Percentiles rank a stretch among this genome's conserved stretches.
Evolutionary conservation across 1,139 yeast species (phyloP).

Genomic region (Candida sp.): DNA sequence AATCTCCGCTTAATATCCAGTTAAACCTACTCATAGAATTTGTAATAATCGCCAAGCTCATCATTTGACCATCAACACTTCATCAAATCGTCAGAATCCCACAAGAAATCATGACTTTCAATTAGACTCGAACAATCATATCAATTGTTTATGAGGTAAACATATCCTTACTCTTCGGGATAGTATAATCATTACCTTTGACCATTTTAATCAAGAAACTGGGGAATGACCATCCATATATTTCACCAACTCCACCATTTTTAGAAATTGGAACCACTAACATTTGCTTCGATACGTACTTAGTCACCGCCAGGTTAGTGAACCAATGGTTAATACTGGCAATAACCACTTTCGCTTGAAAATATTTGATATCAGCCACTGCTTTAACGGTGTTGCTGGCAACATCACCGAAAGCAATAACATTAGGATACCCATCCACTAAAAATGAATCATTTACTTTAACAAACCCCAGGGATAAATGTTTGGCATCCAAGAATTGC

Average conservation of each 20-base stretch:
- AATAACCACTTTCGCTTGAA: slow-evolving; percentile 18
- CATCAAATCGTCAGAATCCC: too few relatives aligned
- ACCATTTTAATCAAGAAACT: slow-evolving; percentile 21
- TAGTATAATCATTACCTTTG: slow-evolving; percentile 19
- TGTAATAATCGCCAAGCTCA: too few relatives aligned
- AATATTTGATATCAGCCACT: slow-evolving; percentile 20
- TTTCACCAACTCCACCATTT: slow-evolving; percentile 32
- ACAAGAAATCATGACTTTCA: too few relatives aligned
- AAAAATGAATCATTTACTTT: slow-evolving; percentile 23
- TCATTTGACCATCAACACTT: too few relatives aligned
- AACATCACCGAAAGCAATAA: slow-evolving; percentile 33
- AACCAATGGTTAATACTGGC: slow-evolving; percentile 13
- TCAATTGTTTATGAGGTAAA: neutral
- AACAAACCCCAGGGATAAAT: slow-evolving; percentile 19
- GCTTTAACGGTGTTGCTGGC: slow-evolving; percentile 18
- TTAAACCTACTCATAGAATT: too few relatives aligned
- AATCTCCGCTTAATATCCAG: too few relatives aligned
- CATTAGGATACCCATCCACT: slow-evolving; percentile 19
- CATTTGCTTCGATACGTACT: slow-evolving; percentile 10
- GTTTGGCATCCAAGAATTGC: slow-evolving; percentile 14
- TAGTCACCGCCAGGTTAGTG: slow-evolving; percentile 11
- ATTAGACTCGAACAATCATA: too few relatives aligned
- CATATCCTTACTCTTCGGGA: too few relatives aligned
- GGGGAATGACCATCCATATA: slow-evolving; percentile 26
- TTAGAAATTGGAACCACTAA: slow-evolving; percentile 30